phyloP scores from a whole-genome alignment of 2,329 filamentous ascomycete species.

The Blastomyces gilchristii region DNA sequence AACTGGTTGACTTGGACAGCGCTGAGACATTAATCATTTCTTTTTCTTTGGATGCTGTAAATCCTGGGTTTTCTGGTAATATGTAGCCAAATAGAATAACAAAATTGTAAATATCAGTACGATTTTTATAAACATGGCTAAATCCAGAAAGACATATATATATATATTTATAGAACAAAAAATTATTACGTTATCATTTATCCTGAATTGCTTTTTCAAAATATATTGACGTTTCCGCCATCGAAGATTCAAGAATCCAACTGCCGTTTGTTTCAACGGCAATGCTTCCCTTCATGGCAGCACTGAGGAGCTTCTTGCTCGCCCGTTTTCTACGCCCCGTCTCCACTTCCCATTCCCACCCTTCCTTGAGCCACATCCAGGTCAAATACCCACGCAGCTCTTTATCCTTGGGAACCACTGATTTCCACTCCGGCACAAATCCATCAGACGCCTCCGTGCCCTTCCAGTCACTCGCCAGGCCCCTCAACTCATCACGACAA shows the following conservation, averaged over 20 bases:
- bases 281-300: slow-evolving; percentile 32
- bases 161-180: not conserved
- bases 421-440: slow-evolving; percentile 85
- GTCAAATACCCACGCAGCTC: slow-evolving; percentile 76
- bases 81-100: not conserved
- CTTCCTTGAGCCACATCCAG: slow-evolving; percentile 88
- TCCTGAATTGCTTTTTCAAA: slow-evolving; percentile 4
- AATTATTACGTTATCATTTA: not conserved
- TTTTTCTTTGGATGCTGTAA: not conserved
- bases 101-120: not conserved
- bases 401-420: slow-evolving; percentile 72
- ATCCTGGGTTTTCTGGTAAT: not conserved
- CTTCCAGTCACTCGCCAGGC: slow-evolving; percentile 55
- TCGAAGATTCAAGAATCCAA: slow-evolving; percentile 29
- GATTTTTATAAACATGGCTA: not conserved
- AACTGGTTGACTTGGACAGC: not conserved
- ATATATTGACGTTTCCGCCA: slow-evolving; percentile 19
- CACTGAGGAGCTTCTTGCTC: slow-evolving; percentile 30
- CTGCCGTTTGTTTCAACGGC: slow-evolving; percentile 34
- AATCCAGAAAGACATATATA: not conserved
- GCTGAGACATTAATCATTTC: not conserved
- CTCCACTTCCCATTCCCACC: slow-evolving; percentile 66
- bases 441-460: slow-evolving; percentile 40
- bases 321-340: slow-evolving; percentile 48
- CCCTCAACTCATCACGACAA: slow-evolving; percentile 67